A percentile compares a stretch with the other conserved stretches of the same genome.
These are phyloP conservation scores for Wallacemonas sp. DNA, from an alignment of 208 protist genomes.

Conservation along the genomic window DNA sequence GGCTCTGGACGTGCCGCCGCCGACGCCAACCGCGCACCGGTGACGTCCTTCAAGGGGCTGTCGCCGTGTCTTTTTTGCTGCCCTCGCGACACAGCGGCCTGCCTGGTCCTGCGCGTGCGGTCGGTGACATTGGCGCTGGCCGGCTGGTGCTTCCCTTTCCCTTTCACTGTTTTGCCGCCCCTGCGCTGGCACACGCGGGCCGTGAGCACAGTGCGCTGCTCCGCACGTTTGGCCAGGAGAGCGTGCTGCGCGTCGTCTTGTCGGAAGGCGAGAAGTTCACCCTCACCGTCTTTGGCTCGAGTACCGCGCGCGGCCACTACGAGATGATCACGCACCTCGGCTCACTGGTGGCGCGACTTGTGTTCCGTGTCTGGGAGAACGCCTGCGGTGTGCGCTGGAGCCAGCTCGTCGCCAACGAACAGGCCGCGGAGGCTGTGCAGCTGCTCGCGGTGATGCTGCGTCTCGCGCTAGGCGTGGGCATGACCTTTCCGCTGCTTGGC, in stretches of 20 bases:
- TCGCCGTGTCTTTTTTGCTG: not conserved
- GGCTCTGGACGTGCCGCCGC: not conserved
- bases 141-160: conserved; percentile 25
- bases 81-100: no score
- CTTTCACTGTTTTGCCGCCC: conserved; percentile 27
- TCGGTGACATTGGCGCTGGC: not conserved
- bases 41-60: not conserved
- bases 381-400: conserved; percentile 84
- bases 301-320: conserved; percentile 83
- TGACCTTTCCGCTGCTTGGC: conserved; percentile 69
- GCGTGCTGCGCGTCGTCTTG: conserved; percentile 80
- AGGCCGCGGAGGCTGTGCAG: conserved; percentile 25
- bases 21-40: not conserved
- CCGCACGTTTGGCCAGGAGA: conserved; percentile 75
- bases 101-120: not conserved
- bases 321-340: conserved; percentile 87
- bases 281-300: conserved; percentile 60
- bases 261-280: conserved; percentile 89
- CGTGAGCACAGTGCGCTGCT: conserved; percentile 37
- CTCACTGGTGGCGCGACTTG: conserved; percentile 79
- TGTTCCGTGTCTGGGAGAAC: conserved; percentile 93
- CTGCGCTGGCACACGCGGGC: conserved; percentile 3
- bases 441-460: conserved; percentile 82
- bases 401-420: conserved; percentile 46
- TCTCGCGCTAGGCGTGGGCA: conserved; percentile 67